Percentiles rank a stretch among this genome's conserved stretches.
Evolutionary conservation across 1,284 basidiomycete genomes (phyloP).

Genomic region (Cutaneotrichosporon cyanovorans): DNA sequence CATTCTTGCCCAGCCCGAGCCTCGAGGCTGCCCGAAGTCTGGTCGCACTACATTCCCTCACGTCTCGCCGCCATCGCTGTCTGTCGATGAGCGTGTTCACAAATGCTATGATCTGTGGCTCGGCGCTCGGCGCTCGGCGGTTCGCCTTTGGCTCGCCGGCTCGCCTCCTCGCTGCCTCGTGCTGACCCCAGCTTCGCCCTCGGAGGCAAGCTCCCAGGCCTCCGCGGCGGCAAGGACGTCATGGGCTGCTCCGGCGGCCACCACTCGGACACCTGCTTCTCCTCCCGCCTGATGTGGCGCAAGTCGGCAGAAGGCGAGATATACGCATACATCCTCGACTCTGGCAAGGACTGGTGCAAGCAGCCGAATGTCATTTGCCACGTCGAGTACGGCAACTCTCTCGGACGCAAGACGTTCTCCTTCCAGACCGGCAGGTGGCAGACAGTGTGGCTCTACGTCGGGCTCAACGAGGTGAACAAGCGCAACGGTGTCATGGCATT

Average conservation of each 20-base stretch:
- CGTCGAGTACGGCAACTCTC: slow-evolving; percentile 44
- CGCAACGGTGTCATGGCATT: slow-evolving; percentile 41
- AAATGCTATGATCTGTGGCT: too few relatives aligned
- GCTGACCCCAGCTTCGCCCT: slow-evolving; percentile 18
- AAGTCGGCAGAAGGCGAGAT: slow-evolving; percentile 40
- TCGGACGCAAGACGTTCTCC: slow-evolving; percentile 39
- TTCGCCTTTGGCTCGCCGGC: too few relatives aligned
- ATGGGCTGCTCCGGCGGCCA: slow-evolving; percentile 43
- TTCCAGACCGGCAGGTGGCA: slow-evolving; percentile 41
- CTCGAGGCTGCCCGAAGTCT: too few relatives aligned
- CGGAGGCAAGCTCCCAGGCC: slow-evolving; percentile 46
- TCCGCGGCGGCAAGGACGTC: slow-evolving; percentile 40
- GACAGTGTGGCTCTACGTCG: slow-evolving; percentile 41
- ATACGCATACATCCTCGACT: slow-evolving; percentile 45
- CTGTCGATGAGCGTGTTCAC: too few relatives aligned
- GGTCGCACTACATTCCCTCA: too few relatives aligned
- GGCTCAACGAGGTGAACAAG: slow-evolving; percentile 36
- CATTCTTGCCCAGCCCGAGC: too few relatives aligned
- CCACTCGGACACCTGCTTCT: slow-evolving; percentile 44
- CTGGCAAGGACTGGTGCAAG: slow-evolving; percentile 27
- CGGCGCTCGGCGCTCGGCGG: too few relatives aligned
- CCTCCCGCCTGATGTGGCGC: slow-evolving; percentile 46
- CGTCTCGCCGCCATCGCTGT: too few relatives aligned
- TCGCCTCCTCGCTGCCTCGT: too few relatives aligned
- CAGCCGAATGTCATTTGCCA: slow-evolving; percentile 37